Evolutionary conservation across 2,329 filamentous ascomycete genomes (phyloP), one percentile per base, ranked within the genome.

Genomic region (Coniochaeta hoffmannii): DNA sequence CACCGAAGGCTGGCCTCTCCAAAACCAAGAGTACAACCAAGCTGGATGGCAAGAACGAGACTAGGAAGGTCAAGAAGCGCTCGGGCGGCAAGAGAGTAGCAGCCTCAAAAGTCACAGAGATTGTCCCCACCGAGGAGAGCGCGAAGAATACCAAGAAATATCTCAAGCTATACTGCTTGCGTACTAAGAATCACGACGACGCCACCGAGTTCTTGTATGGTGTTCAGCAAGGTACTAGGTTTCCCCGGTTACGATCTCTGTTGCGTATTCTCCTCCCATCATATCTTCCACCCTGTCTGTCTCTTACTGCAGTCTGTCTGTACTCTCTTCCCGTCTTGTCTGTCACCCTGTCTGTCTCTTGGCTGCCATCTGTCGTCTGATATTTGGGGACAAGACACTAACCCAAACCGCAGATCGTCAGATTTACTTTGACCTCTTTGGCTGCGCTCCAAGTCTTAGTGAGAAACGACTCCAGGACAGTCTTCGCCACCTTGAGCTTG

Each of bases 341-440:
- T n/a, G n/a, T n/a, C n/a, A n/a, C n/a, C n/a, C n/a, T n/a, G n/a
- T n/a, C n/a, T n/a, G n/a, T n/a, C n/a, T n/a, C n/a, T n/a, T n/a
- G n/a, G n/a, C n/a, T n/a, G n/a, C n/a, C n/a, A n/a, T n/a, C n/a
- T n/a, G n/a, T n/a, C n/a, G 8, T 7, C 36, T 41, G 46, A 28
- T 22, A 10, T 50, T 49, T 28, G 8, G 11, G 24, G 9, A 26
- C 14, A 31, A 3, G n/a, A 31, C 5, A 28, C 24, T 50, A 12
- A 50, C 26, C 28, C 28, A 36, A 14, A 3, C 4, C 5, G n/a
- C 31, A 52, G 50, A 52, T 12, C 50, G 50, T 14, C 50, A 52
- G 15, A 52, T 60, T 8, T 53, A 52, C 15, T 57, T 60, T 24
- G 55, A 60, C 44, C 44, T 60, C 14, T 54, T 54, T 14, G 56